These are phyloP conservation scores for Lolium perenne DNA, from an alignment of 176 grass and related monocot genomes.

Conservation along the genomic window DNA sequence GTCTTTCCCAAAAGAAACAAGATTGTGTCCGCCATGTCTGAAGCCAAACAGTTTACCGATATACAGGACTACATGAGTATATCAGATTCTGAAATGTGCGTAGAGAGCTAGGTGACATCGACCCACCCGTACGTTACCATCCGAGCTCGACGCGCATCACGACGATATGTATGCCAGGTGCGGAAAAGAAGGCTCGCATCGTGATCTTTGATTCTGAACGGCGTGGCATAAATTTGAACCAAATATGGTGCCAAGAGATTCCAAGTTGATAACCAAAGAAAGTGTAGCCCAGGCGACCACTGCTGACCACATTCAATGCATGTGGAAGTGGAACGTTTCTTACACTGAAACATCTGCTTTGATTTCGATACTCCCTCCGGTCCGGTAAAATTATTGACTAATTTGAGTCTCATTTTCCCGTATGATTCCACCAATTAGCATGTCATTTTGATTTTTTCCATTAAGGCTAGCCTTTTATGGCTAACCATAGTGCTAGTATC, in stretches of 20 bases:
- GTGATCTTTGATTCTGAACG: background rate
- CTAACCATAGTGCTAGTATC: too few relatives aligned
- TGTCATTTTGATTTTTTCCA: too few relatives aligned
- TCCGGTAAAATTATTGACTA: too few relatives aligned
- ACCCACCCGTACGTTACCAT: background rate
- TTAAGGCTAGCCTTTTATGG: too few relatives aligned
- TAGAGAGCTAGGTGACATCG: background rate
- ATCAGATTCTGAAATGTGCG: background rate
- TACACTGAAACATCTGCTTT: background rate
- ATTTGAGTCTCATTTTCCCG: too few relatives aligned
- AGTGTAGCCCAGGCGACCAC: background rate
- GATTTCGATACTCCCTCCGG: background rate
- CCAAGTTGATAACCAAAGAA: background rate
- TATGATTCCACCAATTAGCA: too few relatives aligned
- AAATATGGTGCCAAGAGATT: background rate
- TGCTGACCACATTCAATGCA: background rate
- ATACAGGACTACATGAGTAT: background rate
- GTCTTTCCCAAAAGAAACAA: background rate
- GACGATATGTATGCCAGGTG: background rate
- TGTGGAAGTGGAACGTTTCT: background rate
- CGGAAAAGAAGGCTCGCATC: background rate
- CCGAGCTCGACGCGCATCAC: constrained; percentile 7
- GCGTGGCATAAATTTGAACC: background rate
- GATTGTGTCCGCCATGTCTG: background rate
- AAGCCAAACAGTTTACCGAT: background rate